Conservation (phyloP, 1,139 yeast species). For the Hansenula lynferdii region DNA sequence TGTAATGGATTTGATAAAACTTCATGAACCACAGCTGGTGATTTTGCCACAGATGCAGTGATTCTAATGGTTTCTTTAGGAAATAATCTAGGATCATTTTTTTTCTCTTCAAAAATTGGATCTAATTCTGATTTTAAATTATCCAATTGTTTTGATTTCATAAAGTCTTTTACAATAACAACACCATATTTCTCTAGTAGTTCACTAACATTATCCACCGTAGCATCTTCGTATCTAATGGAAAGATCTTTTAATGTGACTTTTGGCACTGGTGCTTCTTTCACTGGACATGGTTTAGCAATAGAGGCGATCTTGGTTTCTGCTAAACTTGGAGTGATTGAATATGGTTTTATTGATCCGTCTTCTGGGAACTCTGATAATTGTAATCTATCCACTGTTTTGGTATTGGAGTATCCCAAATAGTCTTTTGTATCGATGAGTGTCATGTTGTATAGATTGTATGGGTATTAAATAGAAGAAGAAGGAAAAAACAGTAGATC, state of each 20-base stretch:
- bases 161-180: constrained; percentile 20
- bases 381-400: neutral
- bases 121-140: constrained; percentile 17
- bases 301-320: constrained; percentile 1
- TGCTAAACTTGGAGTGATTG: neutral
- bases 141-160: constrained; percentile 11
- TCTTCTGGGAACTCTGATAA: neutral
- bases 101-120: constrained; percentile 20
- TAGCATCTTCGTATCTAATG: neutral
- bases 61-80: constrained; percentile 22
- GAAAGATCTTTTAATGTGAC: neutral
- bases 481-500: too few species aligned
- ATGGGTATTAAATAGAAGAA: too few species aligned
- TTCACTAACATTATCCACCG: neutral
- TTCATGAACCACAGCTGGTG: constrained; percentile 19
- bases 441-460: too few species aligned
- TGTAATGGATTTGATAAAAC: constrained; percentile 16
- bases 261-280: constrained; percentile 1
- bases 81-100: constrained; percentile 20
- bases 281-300: neutral
- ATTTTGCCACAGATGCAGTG: constrained; percentile 21
- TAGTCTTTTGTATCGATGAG: neutral
- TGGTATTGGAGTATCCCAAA: neutral
- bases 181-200: constrained; percentile 17
- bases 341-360: neutral